phyloP scores from a whole-genome alignment of 2,329 filamentous ascomycete species.

The Xylariaceae sp. region DNA sequence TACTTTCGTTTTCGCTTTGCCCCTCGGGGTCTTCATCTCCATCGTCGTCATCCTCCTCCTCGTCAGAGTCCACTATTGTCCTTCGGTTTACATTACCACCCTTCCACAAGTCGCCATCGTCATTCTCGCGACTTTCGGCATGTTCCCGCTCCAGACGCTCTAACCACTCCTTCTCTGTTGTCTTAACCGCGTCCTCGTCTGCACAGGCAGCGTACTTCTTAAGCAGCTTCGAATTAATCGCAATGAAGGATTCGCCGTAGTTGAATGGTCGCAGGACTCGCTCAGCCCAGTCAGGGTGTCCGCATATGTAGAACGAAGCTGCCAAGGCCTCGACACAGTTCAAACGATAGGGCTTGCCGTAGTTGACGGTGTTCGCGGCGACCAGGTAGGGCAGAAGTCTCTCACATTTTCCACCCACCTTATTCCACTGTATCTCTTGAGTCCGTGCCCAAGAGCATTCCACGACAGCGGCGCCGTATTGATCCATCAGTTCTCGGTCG shows the following conservation, averaged over 20 bases:
- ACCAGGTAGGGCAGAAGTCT: constrained; percentile 89
- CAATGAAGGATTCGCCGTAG: constrained; percentile 82
- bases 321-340: constrained; percentile 96
- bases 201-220: constrained; percentile 80
- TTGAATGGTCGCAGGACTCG: constrained; percentile 78
- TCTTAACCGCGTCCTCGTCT: constrained; percentile 78
- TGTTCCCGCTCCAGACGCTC: constrained; percentile 88
- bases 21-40: constrained; percentile 40
- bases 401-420: constrained; percentile 92
- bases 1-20: constrained; percentile 40
- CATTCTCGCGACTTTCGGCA: constrained; percentile 66
- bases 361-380: constrained; percentile 95
- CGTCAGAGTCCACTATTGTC: constrained; percentile 45
- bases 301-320: constrained; percentile 89
- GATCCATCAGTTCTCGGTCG: constrained; percentile 75
- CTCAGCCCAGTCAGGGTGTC: constrained; percentile 85
- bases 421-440: constrained; percentile 82
- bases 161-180: constrained; percentile 82
- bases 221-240: constrained; percentile 81
- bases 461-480: constrained; percentile 90
- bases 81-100: constrained; percentile 80
- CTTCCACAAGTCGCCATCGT: constrained; percentile 79
- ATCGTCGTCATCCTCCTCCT: constrained; percentile 44
- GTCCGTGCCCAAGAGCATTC: constrained; percentile 97
- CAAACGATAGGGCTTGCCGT: constrained; percentile 88